phyloP scores from a whole-genome alignment of 352 stramenopile species.

The Phytopythium ostracodes region DNA sequence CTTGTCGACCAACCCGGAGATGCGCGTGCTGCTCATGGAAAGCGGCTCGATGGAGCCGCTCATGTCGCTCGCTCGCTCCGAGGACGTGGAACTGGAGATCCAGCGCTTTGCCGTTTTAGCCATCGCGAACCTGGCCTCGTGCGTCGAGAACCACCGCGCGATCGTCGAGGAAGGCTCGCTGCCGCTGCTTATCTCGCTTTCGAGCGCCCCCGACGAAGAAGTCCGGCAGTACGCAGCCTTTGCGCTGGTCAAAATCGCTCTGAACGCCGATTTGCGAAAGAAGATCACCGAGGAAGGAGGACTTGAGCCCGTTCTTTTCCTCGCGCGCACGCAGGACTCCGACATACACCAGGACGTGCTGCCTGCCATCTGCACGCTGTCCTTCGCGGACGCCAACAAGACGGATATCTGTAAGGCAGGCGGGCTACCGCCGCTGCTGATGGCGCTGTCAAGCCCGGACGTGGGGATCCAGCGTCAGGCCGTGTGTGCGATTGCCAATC shows the following conservation, averaged over 20 bases:
- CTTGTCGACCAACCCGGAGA: constrained; percentile 88
- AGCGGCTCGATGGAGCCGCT: constrained; percentile 93
- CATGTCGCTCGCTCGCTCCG: constrained; percentile 91
- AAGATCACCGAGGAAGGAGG: constrained; percentile 94
- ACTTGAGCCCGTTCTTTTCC: constrained; percentile 95
- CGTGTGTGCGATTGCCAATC: constrained; percentile 94
- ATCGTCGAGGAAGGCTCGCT: constrained; percentile 94
- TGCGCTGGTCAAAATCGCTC: constrained; percentile 92
- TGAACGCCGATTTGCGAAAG: constrained; percentile 93
- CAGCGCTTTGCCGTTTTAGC: constrained; percentile 91
- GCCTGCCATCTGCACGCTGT: constrained; percentile 90
- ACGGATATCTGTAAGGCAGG: constrained; percentile 92
- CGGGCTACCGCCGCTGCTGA: constrained; percentile 88
- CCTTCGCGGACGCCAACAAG: constrained; percentile 93
- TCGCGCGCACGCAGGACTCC: constrained; percentile 90
- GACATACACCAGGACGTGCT: constrained; percentile 91
- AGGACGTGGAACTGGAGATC: constrained; percentile 95
- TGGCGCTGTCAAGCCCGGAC: constrained; percentile 61
- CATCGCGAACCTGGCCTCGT: constrained; percentile 94
- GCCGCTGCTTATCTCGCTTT: constrained; percentile 93
- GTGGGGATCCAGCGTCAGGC: constrained; percentile 88
- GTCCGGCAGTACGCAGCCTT: constrained; percentile 95
- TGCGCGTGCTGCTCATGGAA: constrained; percentile 91
- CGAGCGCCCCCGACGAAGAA: constrained; percentile 91
- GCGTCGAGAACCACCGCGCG: constrained; percentile 90